A percentile compares a stretch with the other conserved stretches of the same genome.
These are phyloP conservation scores for Stagonosporopsis cucurbitacearum DNA, from an alignment of 2,329 filamentous ascomycete genomes.

Conservation along the genomic window DNA sequence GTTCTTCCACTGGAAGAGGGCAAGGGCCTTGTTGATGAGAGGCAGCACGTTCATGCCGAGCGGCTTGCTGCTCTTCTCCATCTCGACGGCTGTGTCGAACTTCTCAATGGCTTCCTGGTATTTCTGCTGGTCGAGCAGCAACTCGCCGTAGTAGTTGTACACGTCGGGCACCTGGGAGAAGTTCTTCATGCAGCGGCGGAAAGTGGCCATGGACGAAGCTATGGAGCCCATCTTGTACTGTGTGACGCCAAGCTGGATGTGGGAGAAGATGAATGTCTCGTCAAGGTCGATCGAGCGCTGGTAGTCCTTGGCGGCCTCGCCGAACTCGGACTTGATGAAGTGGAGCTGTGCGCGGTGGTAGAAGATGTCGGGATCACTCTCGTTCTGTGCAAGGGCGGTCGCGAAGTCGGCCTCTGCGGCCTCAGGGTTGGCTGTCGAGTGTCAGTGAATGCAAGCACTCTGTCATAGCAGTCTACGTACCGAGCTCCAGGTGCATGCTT, in stretches of 20 bases:
- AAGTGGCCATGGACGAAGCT: conserved; percentile 97
- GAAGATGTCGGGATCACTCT: conserved; percentile 93
- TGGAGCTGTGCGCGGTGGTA: conserved; percentile 98
- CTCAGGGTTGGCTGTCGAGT: conserved; percentile 72
- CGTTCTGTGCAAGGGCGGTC: conserved; percentile 82
- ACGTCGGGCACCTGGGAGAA: conserved; percentile 96
- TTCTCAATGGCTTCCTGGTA: conserved; percentile 95
- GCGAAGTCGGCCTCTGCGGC: conserved; percentile 88
- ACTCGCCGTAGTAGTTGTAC: conserved; percentile 99
- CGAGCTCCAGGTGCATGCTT: conserved; percentile 95
- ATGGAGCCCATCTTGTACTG: conserved; percentile 99
- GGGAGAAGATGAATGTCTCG: conserved; percentile 96
- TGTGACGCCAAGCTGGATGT: conserved; percentile 98
- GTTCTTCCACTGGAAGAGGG: conserved; percentile 97
- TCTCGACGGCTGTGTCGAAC: conserved; percentile 97
- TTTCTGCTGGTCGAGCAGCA: conserved; percentile 95
- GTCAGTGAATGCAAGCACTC: not conserved
- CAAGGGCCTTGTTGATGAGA: conserved; percentile 97
- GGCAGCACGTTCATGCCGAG: conserved; percentile 97
- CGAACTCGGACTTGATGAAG: conserved; percentile 95
- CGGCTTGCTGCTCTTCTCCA: conserved; percentile 94
- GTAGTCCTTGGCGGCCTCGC: conserved; percentile 95
- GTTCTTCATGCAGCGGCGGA: conserved; percentile 97
- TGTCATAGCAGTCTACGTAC: conserved; percentile 52
- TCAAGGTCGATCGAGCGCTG: conserved; percentile 99